These are phyloP conservation scores for Globisporangium ultimum DNA, from an alignment of 352 stramenopile species.

Conservation along the genomic window DNA sequence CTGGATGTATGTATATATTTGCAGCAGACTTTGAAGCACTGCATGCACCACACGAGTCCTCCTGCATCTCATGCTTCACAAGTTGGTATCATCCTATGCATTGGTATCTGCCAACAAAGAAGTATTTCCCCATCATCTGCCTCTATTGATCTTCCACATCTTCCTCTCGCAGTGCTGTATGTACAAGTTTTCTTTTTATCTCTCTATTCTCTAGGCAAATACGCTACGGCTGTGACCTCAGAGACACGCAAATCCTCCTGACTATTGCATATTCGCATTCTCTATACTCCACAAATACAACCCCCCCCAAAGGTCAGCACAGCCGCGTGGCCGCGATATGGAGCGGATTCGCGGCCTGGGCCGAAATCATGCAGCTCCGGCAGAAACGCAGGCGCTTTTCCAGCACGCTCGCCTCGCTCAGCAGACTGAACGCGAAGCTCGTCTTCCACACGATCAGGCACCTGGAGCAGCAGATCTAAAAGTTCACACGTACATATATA, in stretches of 20 bases:
- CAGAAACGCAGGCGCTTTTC: conserved; percentile 16
- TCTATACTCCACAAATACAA: background rate
- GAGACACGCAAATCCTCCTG: background rate
- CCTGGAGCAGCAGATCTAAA: conserved; percentile 18
- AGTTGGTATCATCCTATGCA: no score
- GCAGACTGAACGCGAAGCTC: conserved; percentile 14
- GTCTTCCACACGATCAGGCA: conserved; percentile 18
- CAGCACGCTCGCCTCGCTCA: conserved; percentile 11
- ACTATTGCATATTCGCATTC: background rate
- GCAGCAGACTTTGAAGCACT: no score
- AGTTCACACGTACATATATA: no score
- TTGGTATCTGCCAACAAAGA: no score
- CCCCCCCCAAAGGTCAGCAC: background rate
- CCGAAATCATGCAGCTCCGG: conserved; percentile 15
- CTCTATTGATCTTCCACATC: no score
- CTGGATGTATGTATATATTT: no score
- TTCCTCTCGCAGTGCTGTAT: no score
- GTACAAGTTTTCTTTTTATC: no score
- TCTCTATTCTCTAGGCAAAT: no score
- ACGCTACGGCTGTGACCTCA: background rate
- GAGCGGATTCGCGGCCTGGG: conserved; percentile 11
- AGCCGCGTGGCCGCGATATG: conserved; percentile 6
- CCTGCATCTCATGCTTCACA: no score
- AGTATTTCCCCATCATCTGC: no score
- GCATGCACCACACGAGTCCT: no score